These are phyloP conservation scores for Exophiala sp. DNA, from an alignment of 2,329 filamentous ascomycete species.

Conservation along the genomic window DNA sequence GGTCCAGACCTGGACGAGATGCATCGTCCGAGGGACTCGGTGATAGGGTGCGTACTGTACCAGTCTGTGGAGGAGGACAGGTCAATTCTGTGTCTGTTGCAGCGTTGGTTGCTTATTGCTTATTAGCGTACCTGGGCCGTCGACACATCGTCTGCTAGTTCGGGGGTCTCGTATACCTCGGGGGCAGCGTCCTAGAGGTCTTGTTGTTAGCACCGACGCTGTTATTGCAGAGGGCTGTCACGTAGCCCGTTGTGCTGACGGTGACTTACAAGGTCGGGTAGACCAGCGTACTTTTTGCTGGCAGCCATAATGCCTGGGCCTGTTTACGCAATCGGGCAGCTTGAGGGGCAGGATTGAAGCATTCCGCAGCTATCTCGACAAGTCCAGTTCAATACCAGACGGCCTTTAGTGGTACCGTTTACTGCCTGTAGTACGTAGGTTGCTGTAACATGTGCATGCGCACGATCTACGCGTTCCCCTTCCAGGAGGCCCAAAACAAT, in stretches of 20 bases:
- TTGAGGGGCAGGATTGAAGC: too few relatives aligned
- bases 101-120: too few relatives aligned
- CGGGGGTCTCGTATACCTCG: conserved; percentile 94
- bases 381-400: too few relatives aligned
- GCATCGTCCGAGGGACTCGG: conserved; percentile 49
- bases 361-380: too few relatives aligned
- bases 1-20: conserved; percentile 60
- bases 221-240: not conserved
- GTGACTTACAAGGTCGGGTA: conserved; percentile 64
- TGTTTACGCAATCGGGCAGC: not conserved
- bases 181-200: conserved; percentile 70
- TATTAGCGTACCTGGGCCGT: conserved; percentile 64
- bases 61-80: conserved; percentile 40
- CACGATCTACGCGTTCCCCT: not conserved
- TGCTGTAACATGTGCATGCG: not conserved
- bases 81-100: not conserved
- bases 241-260: not conserved
- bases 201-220: conserved; percentile 25
- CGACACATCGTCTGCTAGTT: conserved; percentile 82
- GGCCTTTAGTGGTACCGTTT: too few relatives aligned
- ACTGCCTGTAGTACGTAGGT: too few relatives aligned
- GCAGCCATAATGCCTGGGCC: conserved; percentile 54
- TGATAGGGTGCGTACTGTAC: conserved; percentile 53
- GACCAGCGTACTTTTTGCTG: conserved; percentile 72
- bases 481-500: not conserved